Percentiles rank a stretch among this genome's conserved stretches.
These are phyloP conservation scores for Hortiboletus flavorubellus DNA, from an alignment of 768 basidiomycete genomes.

Conservation along the genomic window DNA sequence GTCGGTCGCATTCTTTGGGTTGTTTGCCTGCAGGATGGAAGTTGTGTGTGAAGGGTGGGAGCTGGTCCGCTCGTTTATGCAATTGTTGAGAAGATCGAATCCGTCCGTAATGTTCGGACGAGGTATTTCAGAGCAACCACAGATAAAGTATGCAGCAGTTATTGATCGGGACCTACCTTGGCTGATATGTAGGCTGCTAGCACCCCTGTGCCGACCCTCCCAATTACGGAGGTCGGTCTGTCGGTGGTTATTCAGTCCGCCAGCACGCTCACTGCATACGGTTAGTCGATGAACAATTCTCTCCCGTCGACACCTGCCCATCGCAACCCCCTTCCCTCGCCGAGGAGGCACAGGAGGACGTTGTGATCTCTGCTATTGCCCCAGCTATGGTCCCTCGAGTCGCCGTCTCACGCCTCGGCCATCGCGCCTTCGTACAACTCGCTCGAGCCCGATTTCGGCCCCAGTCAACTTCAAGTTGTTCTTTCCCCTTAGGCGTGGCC, in stretches of 20 bases:
- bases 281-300: slow-evolving; percentile 4
- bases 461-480: neutral
- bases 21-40: slow-evolving; percentile 54
- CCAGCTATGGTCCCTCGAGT: slow-evolving; percentile 19
- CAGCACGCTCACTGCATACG: slow-evolving; percentile 8
- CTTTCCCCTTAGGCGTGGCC: slow-evolving; percentile 21
- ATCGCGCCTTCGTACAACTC: slow-evolving; percentile 34
- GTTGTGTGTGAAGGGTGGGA: slow-evolving; percentile 16
- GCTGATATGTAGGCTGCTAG: slow-evolving; percentile 15
- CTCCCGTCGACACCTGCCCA: neutral
- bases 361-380: slow-evolving; percentile 11
- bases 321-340: slow-evolving; percentile 4
- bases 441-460: slow-evolving; percentile 27
- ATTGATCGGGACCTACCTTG: neutral
- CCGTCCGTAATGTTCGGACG: neutral
- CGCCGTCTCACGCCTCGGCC: slow-evolving; percentile 18
- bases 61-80: slow-evolving; percentile 2
- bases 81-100: neutral
- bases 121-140: slow-evolving; percentile 1
- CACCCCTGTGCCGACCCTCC: slow-evolving; percentile 6
- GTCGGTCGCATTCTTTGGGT: slow-evolving; percentile 48
- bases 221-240: slow-evolving; percentile 27
- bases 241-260: slow-evolving; percentile 10
- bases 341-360: slow-evolving; percentile 6
- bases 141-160: slow-evolving; percentile 2